Percentiles rank a stretch among this genome's conserved stretches.
Conservation (phyloP, 2,329 filamentous ascomycete genomes). For the Rosellinia necatrix region DNA sequence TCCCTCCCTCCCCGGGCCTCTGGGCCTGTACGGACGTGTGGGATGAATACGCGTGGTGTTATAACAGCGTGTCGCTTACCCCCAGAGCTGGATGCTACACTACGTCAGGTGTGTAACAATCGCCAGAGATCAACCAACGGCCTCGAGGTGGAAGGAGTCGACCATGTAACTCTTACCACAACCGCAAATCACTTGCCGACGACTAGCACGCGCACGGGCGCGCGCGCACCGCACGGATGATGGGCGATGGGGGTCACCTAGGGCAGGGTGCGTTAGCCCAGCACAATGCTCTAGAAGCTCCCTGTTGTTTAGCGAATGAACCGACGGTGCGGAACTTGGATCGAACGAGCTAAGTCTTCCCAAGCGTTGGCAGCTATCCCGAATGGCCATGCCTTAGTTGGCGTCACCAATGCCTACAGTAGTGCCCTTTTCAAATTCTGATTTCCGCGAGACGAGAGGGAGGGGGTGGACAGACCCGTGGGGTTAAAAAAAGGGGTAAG, state of each 20-base stretch:
- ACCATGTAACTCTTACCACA: no score
- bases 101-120: no score
- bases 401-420: constrained; percentile 8
- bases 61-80: neutral
- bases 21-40: no score
- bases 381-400: constrained; percentile 21
- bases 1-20: no score
- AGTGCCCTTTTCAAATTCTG: constrained; percentile 7
- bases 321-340: constrained; percentile 26
- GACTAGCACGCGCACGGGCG: no score
- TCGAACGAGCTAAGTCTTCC: constrained; percentile 25
- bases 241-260: no score
- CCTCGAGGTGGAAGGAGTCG: no score
- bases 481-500: constrained; percentile 13
- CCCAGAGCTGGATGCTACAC: neutral
- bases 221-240: no score
- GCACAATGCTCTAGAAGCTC: neutral
- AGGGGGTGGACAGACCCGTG: neutral
- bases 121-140: no score
- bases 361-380: constrained; percentile 26
- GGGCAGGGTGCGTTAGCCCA: no score
- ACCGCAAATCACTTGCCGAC: no score
- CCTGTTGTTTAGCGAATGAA: constrained; percentile 14
- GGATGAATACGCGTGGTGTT: no score
- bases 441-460: neutral